Evolutionary conservation across 164 flowering plant genomes (phyloP).

Genomic region (Kingdonia uniflora): DNA sequence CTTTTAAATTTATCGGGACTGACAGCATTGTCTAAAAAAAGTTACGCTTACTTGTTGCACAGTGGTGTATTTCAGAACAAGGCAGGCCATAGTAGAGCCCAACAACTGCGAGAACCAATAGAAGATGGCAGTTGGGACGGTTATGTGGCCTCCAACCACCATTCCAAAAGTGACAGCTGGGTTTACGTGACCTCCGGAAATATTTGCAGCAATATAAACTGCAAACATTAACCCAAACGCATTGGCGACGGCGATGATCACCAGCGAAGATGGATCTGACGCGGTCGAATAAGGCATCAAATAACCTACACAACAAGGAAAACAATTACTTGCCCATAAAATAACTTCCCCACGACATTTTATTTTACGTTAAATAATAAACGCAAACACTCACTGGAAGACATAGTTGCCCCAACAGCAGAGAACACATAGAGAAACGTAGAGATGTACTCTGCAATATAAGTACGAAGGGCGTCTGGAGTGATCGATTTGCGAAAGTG

Average conservation of each 20-base stretch:
- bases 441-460: conserved; percentile 8
- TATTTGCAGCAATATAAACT: conserved; percentile 38
- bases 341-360: no score
- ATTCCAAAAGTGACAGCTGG: conserved; percentile 61
- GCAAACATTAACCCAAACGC: conserved; percentile 51
- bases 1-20: background rate
- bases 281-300: conserved; percentile 25
- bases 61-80: conserved; percentile 34
- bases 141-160: conserved; percentile 68
- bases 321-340: no score
- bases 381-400: background rate
- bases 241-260: conserved; percentile 46
- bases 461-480: conserved; percentile 2
- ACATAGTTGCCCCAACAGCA: background rate
- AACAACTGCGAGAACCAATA: conserved; percentile 66
- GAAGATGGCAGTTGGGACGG: conserved; percentile 48
- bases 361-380: no score
- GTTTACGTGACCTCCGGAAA: conserved; percentile 35
- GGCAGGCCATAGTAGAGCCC: conserved; percentile 63
- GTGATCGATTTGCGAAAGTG: background rate
- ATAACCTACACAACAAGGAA: conserved; percentile 41
- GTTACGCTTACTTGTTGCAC: conserved; percentile 36
- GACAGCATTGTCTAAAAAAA: background rate
- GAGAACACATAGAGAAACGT: conserved; percentile 7
- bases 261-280: conserved; percentile 35